Base-by-base conservation (phyloP, 83 land plant genomes). In the Diphasiastrum complanatum region DNA sequence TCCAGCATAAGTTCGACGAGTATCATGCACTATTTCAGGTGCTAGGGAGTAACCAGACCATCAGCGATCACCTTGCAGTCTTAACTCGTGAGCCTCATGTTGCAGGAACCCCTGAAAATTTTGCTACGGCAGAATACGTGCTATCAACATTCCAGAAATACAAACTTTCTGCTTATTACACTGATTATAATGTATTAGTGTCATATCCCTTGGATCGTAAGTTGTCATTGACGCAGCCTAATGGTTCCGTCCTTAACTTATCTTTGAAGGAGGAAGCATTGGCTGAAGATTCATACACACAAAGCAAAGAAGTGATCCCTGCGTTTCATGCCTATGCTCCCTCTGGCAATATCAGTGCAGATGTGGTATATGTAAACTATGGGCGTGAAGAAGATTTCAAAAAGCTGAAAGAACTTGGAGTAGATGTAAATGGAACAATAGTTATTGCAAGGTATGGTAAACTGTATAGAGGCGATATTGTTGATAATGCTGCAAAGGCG, bases 291-390 rank as follows among this genome's bases (percentile, higher is more conserved):
- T 54, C 41, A 2, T 25, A 47, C 26, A 18, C 33, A 14, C 33
- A 47, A 4, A 34, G 58, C 45, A 22, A 55, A 27, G 61, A 48
- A 0, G 72, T 69, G 5, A 61, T 61, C 18, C 65, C 66, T 12
- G 25, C 72, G 10, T 69, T 48, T 47, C 72, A 69, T 49, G 66
- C 68, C 8, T 69, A 69, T 37, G 20, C 72, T 32, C 72, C 72
- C 1, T 69, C 72, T 6, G 72, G 72, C 18, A 59, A 69, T 49
- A 66, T 37, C 33, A 34, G 33, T 4, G 66, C 50, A 35, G 66
- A 60, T 31, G 72, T 61, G 19, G 72, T 69, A 10, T 69, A 69
- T 37, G 72, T 45, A 11, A 61, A 61, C 31, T 69, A 60, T 49
- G 72, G 72, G 27, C 45, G 66, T 19, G 14, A 0, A 41, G 53